Conservation (phyloP, 306 rosid genomes). For the Styphnolobium japonicum region DNA sequence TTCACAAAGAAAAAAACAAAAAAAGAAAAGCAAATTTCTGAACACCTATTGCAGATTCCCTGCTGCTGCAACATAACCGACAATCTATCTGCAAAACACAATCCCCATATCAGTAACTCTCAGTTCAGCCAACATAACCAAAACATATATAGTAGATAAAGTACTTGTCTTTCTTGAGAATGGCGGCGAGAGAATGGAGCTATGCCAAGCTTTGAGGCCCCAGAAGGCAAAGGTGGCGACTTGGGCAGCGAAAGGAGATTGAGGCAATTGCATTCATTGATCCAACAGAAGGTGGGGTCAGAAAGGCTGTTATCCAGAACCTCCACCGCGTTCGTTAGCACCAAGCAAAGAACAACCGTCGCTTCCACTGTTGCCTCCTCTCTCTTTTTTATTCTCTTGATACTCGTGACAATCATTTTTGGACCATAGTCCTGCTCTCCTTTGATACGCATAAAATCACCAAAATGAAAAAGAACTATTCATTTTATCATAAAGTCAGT, state of each 20-base stretch:
- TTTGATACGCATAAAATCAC: constrained; percentile 3
- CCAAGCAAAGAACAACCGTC: constrained; percentile 46
- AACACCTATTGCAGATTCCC: constrained; percentile 47
- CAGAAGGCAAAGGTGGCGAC: neutral
- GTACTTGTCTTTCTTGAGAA: constrained; percentile 28
- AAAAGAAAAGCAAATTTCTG: neutral
- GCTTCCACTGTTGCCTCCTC: constrained; percentile 74
- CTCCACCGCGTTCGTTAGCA: constrained; percentile 84
- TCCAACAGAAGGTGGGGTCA: constrained; percentile 59
- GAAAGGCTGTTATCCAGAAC: constrained; percentile 56
- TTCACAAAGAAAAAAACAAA: neutral
- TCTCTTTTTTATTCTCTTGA: constrained; percentile 63
- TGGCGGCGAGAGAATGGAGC: constrained; percentile 29
- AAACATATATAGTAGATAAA: neutral
- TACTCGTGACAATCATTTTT: constrained; percentile 64
- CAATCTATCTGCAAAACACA: constrained; percentile 52
- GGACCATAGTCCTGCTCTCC: constrained; percentile 49
- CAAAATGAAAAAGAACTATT: neutral
- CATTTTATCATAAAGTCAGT: neutral
- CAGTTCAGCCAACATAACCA: neutral
- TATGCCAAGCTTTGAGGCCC: constrained; percentile 23
- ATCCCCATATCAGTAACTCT: neutral
- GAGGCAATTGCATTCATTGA: too few relatives aligned
- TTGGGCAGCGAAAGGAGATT: constrained; percentile 32
- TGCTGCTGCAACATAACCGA: constrained; percentile 28